Conservation (phyloP, 768 basidiomycete genomes). For the Tubosaeta sp. region DNA sequence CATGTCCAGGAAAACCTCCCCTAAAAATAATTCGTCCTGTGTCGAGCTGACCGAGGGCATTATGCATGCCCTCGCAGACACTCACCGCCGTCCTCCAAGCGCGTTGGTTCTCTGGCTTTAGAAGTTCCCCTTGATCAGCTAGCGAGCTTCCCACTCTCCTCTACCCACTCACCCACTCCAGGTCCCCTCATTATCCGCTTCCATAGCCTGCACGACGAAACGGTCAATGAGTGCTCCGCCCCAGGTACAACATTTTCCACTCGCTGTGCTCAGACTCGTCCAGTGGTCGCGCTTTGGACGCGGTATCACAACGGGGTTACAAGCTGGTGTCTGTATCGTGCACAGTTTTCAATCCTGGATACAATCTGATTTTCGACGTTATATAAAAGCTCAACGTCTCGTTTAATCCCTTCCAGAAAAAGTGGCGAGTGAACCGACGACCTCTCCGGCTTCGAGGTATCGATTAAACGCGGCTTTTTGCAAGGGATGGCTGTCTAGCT, state of each 20-base stretch:
- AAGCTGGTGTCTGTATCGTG: slow-evolving; percentile 1
- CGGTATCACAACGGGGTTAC: not conserved
- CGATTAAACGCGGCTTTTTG: slow-evolving; percentile 10
- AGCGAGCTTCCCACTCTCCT: not conserved
- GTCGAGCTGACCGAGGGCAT: not conserved
- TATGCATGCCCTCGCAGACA: no score
- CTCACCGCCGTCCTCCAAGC: not conserved
- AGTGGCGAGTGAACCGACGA: slow-evolving; percentile 40
- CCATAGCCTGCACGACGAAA: slow-evolving; percentile 43
- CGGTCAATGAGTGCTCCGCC: slow-evolving; percentile 48
- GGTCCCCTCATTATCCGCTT: not conserved
- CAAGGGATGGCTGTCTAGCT: slow-evolving; percentile 44
- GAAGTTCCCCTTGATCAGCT: slow-evolving; percentile 5
- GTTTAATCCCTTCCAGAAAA: slow-evolving; percentile 46
- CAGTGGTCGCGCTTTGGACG: slow-evolving; percentile 14
- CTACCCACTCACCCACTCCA: not conserved
- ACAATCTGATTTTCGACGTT: slow-evolving; percentile 42
- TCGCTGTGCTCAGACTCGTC: slow-evolving; percentile 42
- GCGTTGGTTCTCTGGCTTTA: slow-evolving; percentile 11
- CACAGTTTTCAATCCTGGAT: slow-evolving; percentile 29
- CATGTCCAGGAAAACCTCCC: not conserved
- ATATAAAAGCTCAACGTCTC: slow-evolving; percentile 34
- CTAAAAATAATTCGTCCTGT: not conserved
- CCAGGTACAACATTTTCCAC: slow-evolving; percentile 44
- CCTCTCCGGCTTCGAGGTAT: not conserved